Conservation (phyloP, 176 grass and related monocot species). For the Thinopyrum elongatum region DNA sequence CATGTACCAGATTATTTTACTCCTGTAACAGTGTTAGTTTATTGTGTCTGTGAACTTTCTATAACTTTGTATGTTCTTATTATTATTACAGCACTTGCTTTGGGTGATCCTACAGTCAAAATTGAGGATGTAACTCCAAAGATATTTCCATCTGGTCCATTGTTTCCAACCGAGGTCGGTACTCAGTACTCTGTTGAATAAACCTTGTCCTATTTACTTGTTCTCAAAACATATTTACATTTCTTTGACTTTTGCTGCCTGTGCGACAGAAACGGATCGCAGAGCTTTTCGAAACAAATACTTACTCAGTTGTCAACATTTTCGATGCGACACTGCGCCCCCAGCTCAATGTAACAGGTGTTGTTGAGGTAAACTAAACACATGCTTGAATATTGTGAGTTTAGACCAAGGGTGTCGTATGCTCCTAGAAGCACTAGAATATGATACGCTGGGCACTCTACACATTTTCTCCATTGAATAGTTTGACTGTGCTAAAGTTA, state of each 20-base stretch:
- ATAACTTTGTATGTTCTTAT: slow-evolving; percentile 6
- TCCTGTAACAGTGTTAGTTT: background rate
- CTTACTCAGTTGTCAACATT: slow-evolving; percentile 94
- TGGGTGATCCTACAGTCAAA: slow-evolving; percentile 66
- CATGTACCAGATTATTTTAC: background rate
- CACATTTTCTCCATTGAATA: background rate
- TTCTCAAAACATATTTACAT: slow-evolving; percentile 6
- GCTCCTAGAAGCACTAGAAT: background rate
- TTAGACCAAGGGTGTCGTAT: background rate
- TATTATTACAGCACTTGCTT: slow-evolving; percentile 61
- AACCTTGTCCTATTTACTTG: slow-evolving; percentile 1
- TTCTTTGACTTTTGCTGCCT: slow-evolving; percentile 16
- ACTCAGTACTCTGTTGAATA: slow-evolving; percentile 30
- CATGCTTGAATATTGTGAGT: background rate
- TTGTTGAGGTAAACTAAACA: slow-evolving; percentile 74
- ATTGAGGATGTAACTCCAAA: slow-evolving; percentile 73
- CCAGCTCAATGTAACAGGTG: slow-evolving; percentile 85
- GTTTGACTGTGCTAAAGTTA: slow-evolving; percentile 17
- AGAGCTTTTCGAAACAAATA: slow-evolving; percentile 91
- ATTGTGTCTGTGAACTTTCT: background rate
- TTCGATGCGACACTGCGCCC: slow-evolving; percentile 92
- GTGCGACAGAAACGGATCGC: slow-evolving; percentile 63
- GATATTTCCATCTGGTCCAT: slow-evolving; percentile 63
- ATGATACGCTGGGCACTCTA: background rate
- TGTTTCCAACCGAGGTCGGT: slow-evolving; percentile 81